Evolutionary conservation across 768 basidiomycete species (phyloP).

Genomic region (Boletus fagicola): DNA sequence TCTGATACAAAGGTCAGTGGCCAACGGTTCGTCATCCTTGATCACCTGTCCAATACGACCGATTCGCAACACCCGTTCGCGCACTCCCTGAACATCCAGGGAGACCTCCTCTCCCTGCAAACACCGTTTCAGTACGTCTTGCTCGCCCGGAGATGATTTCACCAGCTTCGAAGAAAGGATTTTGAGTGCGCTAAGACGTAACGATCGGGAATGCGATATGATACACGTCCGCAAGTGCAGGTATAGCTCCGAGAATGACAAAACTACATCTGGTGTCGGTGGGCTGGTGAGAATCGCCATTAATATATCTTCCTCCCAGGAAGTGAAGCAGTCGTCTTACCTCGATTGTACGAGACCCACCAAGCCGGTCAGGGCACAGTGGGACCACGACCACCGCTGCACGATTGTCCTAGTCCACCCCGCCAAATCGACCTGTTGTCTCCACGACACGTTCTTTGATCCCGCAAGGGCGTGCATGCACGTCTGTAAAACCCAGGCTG

Average conservation of each 20-base stretch:
- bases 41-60: too few relatives aligned
- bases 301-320: not conserved
- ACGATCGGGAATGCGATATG: slow-evolving; percentile 66
- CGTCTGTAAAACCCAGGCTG: slow-evolving; percentile 57
- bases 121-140: slow-evolving; percentile 62
- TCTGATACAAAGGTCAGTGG: too few relatives aligned
- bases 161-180: slow-evolving; percentile 58
- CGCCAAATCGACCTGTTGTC: slow-evolving; percentile 42
- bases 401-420: slow-evolving; percentile 48
- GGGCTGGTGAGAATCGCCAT: slow-evolving; percentile 13
- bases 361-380: slow-evolving; percentile 53
- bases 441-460: slow-evolving; percentile 47
- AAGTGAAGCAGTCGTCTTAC: slow-evolving; percentile 32
- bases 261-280: slow-evolving; percentile 14
- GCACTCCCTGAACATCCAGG: slow-evolving; percentile 73
- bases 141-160: slow-evolving; percentile 39
- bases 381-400: slow-evolving; percentile 58
- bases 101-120: slow-evolving; percentile 79
- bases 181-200: slow-evolving; percentile 64
- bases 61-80: slow-evolving; percentile 82
- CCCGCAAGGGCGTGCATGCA: slow-evolving; percentile 50
- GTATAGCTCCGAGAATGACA: slow-evolving; percentile 52
- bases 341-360: slow-evolving; percentile 45
- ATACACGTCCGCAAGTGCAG: slow-evolving; percentile 51
- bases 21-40: too few relatives aligned